phyloP scores from a whole-genome alignment of 2,329 filamentous ascomycete genomes.

The Ceratocystis diversiconidia region DNA sequence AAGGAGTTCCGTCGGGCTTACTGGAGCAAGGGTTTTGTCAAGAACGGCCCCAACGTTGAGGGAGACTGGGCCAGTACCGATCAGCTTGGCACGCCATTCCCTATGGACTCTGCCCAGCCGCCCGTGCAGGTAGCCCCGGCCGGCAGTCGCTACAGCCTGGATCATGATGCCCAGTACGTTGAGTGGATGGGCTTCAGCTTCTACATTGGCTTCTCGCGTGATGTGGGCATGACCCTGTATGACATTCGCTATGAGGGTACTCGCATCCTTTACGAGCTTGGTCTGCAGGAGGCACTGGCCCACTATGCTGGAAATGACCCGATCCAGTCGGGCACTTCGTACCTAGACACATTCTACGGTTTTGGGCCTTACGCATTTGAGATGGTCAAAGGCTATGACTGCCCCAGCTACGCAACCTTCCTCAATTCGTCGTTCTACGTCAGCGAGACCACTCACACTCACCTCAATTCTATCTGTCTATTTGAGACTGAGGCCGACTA shows the following conservation, averaged over 20 bases:
- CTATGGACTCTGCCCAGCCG: slow-evolving; percentile 27
- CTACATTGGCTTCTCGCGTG: slow-evolving; percentile 33
- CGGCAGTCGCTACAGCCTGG: slow-evolving; percentile 31
- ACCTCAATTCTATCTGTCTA: slow-evolving; percentile 27
- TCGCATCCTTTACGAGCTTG: slow-evolving; percentile 38
- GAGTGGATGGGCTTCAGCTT: slow-evolving; percentile 41
- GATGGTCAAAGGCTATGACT: slow-evolving; percentile 31
- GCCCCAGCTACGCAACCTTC: slow-evolving; percentile 28
- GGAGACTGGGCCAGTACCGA: slow-evolving; percentile 27
- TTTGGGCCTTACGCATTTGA: slow-evolving; percentile 27
- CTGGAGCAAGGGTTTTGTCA: slow-evolving; percentile 27
- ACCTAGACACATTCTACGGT: slow-evolving; percentile 30
- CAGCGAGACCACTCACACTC: slow-evolving; percentile 23
- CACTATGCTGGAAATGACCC: slow-evolving; percentile 37
- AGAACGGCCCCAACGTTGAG: slow-evolving; percentile 26
- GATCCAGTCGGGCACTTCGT: slow-evolving; percentile 30
- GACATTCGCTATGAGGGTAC: slow-evolving; percentile 38
- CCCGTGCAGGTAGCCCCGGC: slow-evolving; percentile 27
- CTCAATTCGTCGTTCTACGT: slow-evolving; percentile 25
- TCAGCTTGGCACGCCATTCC: slow-evolving; percentile 24
- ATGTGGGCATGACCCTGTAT: slow-evolving; percentile 33
- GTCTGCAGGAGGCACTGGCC: slow-evolving; percentile 38
- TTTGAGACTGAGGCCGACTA: slow-evolving; percentile 28
- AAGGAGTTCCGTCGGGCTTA: slow-evolving; percentile 27
- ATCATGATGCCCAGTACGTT: slow-evolving; percentile 32